Percentiles rank a stretch among this genome's conserved stretches.
Evolutionary conservation across 352 stramenopile genomes (phyloP).

Genomic region (Peronosclerospora sorghi): DNA sequence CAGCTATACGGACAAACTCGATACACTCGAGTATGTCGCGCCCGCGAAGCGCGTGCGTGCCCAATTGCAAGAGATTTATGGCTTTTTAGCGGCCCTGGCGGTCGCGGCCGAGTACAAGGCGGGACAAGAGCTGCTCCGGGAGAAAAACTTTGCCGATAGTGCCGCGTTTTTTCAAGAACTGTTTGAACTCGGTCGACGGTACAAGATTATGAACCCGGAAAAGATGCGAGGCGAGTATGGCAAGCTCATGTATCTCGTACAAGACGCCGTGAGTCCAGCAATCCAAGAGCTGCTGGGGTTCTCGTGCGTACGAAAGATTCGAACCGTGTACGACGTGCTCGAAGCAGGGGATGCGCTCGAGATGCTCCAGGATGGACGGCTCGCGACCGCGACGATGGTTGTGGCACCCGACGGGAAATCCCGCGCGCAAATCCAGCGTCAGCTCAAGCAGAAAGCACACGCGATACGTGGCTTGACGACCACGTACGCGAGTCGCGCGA

Average conservation of each 20-base stretch:
- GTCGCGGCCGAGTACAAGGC: conserved; percentile 83
- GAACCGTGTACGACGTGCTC: conserved; percentile 87
- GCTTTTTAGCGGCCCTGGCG: conserved; percentile 87
- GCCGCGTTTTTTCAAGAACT: conserved; percentile 83
- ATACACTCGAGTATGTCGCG: conserved; percentile 55
- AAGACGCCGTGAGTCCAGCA: conserved; percentile 82
- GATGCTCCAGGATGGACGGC: conserved; percentile 79
- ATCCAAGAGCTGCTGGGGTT: conserved; percentile 83
- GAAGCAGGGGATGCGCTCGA: conserved; percentile 52
- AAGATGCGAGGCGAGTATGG: conserved; percentile 96
- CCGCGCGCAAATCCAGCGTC: conserved; percentile 79
- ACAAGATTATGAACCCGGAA: conserved; percentile 99
- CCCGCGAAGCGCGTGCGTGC: conserved; percentile 73
- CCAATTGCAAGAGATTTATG: conserved; percentile 87
- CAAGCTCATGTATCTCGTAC: conserved; percentile 91
- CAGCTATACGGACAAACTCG: conserved; percentile 90
- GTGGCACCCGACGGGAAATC: conserved; percentile 87
- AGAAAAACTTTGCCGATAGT: conserved; percentile 86
- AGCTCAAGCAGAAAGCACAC: conserved; percentile 90
- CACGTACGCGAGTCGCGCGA: conserved; percentile 40
- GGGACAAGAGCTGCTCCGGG: conserved; percentile 77
- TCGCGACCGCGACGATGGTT: conserved; percentile 91
- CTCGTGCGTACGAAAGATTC: conserved; percentile 67
- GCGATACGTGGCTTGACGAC: conserved; percentile 83
- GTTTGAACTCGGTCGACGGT: conserved; percentile 90